Evolutionary conservation across 2,329 filamentous ascomycete genomes (phyloP).

Genomic region (Davidsoniella virescens): DNA sequence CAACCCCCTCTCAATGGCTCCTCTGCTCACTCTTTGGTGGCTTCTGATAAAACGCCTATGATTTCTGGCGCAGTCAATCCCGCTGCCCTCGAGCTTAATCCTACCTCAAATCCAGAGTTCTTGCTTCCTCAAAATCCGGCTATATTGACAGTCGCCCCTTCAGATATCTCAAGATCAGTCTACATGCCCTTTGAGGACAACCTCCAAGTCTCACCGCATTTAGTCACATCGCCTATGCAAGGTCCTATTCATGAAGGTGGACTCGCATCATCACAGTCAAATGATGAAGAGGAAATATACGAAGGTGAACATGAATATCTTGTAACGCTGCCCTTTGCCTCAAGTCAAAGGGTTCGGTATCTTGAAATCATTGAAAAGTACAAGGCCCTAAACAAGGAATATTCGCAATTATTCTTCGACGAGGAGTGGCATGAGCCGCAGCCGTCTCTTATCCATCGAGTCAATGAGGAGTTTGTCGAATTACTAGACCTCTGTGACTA

Average conservation of each 20-base stretch:
- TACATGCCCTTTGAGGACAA: conserved; percentile 14
- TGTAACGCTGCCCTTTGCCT: conserved; percentile 40
- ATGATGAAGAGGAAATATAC: conserved; percentile 3
- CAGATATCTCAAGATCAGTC: conserved; percentile 22
- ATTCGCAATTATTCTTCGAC: conserved; percentile 26
- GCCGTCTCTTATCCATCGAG: conserved; percentile 24
- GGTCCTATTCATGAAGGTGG: conserved; percentile 3
- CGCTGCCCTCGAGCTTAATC: conserved; percentile 20
- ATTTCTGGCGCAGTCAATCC: conserved; percentile 13
- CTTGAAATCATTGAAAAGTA: conserved; percentile 30
- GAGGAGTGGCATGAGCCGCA: conserved; percentile 26
- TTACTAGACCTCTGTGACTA: conserved; percentile 41
- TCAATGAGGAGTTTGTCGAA: conserved; percentile 34
- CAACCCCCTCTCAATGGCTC: background rate
- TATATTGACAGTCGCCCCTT: conserved; percentile 22
- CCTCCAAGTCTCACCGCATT: conserved; percentile 6
- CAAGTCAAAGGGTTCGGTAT: conserved; percentile 36
- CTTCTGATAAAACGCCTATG: conserved; percentile 1
- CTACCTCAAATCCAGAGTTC: conserved; percentile 2
- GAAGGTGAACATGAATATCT: conserved; percentile 27
- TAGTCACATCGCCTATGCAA: conserved; percentile 10
- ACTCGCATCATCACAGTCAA: conserved; percentile 4
- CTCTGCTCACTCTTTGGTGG: conserved; percentile 15
- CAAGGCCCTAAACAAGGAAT: conserved; percentile 28
- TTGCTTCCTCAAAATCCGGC: conserved; percentile 4